Evolutionary conservation across 2,329 filamentous ascomycete species (phyloP), one percentile per base, ranked within the genome.

Genomic region (Alternaria viburni): DNA sequence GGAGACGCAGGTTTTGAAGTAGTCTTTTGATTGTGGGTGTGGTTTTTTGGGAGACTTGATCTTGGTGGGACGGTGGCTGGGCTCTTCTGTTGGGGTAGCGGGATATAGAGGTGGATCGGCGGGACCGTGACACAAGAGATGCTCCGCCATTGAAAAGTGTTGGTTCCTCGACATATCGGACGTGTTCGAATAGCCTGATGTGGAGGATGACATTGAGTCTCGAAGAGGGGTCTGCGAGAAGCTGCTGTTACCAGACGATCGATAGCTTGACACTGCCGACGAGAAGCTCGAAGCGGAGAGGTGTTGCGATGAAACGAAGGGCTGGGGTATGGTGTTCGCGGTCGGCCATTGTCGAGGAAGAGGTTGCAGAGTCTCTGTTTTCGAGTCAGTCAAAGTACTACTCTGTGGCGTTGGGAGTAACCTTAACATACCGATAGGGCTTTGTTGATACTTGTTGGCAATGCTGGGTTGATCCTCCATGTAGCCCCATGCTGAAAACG

Each of bases 1-100:
- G 3, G 71, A 74, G 11, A 74, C 66, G 30, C 76, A 79, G 0
- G 75, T 77, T n/a, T 66, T 64, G 62, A 76, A 78, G 7, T 66
- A 64, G 12, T 75, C 69, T 30, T 64, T 74, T 5, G 65, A 69
- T 25, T 64, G 66, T 2, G 54, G 46, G 5, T 32, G 12, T 4
- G 63, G 61, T 15, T 68, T 62, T 19, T 67, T 64, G 13, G 59
- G 44, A 5, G 62, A 13, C n/a, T 64, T 61, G 9, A 55, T 66
- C 21, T 36, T 58, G 3, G 62, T 21, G 13, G 58, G 10, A 21
- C 61, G 28, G 2, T 58, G 49, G 5, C 26, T 19, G 6, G 59
- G 26, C 12, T 44, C 59, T 10, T 70, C 64, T 9, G 49, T 11
- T n/a, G 62, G 19, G 19, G 47, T 65, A 3, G 55, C 15, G 6